Conservation (phyloP, 78 protist species). For the Corallochytrium limacisporum region DNA sequence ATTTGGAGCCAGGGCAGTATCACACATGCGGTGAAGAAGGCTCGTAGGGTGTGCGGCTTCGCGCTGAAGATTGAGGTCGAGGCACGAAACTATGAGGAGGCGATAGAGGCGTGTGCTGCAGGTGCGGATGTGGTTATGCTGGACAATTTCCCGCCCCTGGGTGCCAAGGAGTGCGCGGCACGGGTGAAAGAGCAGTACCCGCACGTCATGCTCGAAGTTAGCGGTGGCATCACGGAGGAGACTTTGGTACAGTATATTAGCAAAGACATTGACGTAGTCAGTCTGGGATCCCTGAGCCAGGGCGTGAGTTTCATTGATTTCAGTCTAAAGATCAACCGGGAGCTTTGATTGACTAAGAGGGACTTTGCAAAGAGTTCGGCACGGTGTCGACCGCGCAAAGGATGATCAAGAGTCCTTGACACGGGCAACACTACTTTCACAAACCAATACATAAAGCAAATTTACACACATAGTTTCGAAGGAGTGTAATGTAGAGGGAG, state of each 20-base stretch:
- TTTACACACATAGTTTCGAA: too few relatives aligned
- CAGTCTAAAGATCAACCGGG: constrained; percentile 68
- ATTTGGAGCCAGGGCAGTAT: constrained; percentile 58
- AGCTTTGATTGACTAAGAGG: too few relatives aligned
- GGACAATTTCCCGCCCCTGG: constrained; percentile 59
- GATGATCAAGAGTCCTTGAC: too few relatives aligned
- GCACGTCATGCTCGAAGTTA: constrained; percentile 61
- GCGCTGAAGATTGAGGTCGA: constrained; percentile 73
- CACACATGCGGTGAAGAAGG: constrained; percentile 53
- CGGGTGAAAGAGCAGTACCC: constrained; percentile 42
- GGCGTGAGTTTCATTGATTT: constrained; percentile 65
- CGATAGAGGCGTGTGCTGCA: constrained; percentile 29
- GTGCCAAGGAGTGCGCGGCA: background rate
- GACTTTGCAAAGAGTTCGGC: too few relatives aligned
- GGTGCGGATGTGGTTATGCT: constrained; percentile 89
- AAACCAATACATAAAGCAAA: too few relatives aligned
- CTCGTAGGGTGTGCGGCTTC: constrained; percentile 66
- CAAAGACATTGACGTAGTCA: constrained; percentile 56
- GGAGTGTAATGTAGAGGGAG: too few relatives aligned
- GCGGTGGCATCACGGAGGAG: constrained; percentile 72
- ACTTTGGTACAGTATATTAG: constrained; percentile 32
- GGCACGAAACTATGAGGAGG: constrained; percentile 25
- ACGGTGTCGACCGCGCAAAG: too few relatives aligned
- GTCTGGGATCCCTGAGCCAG: constrained; percentile 60
- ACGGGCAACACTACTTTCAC: too few relatives aligned